phyloP scores from a whole-genome alignment of 768 basidiomycete genomes.

The Leccinum pellstonianum region DNA sequence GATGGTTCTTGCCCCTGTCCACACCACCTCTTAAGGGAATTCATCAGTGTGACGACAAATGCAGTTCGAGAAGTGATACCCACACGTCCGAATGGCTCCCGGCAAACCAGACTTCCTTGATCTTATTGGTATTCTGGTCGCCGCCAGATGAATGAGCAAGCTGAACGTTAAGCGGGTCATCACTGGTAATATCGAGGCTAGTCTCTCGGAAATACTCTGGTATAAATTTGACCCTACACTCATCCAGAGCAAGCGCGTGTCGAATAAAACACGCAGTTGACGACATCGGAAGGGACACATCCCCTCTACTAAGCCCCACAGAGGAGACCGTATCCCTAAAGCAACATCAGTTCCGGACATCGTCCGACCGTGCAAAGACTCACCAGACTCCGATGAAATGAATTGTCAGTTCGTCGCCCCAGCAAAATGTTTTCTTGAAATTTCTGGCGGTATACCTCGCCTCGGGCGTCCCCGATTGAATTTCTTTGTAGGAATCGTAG shows the following conservation, averaged over 20 bases:
- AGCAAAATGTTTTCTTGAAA: not conserved
- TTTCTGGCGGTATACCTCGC: not conserved
- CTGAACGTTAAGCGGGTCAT: not conserved
- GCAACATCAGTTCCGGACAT: not conserved
- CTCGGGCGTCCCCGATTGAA: not conserved
- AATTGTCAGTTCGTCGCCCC: not conserved
- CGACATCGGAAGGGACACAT: conserved; percentile 49
- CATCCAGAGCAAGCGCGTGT: not conserved
- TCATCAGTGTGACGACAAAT: not conserved
- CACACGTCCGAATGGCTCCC: conserved; percentile 26
- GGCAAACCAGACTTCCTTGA: not conserved
- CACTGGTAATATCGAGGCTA: conserved; percentile 12
- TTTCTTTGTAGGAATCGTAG: not conserved
- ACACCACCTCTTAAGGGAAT: conserved; percentile 9
- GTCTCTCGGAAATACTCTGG: conserved; percentile 16
- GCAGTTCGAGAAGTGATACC: not conserved
- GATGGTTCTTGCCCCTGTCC: conserved; percentile 3
- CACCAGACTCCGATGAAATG: conserved; percentile 48
- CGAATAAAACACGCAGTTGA: conserved; percentile 37
- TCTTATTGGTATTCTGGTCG: conserved; percentile 32
- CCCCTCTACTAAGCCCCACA: conserved; percentile 48
- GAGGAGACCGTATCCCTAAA: conserved; percentile 44
- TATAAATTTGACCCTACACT: not conserved
- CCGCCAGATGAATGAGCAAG: not conserved
- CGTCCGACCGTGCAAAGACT: conserved; percentile 8